Evolutionary conservation across 805 yeast genomes (phyloP).

Genomic region (Ogataea parapolymorpha): DNA sequence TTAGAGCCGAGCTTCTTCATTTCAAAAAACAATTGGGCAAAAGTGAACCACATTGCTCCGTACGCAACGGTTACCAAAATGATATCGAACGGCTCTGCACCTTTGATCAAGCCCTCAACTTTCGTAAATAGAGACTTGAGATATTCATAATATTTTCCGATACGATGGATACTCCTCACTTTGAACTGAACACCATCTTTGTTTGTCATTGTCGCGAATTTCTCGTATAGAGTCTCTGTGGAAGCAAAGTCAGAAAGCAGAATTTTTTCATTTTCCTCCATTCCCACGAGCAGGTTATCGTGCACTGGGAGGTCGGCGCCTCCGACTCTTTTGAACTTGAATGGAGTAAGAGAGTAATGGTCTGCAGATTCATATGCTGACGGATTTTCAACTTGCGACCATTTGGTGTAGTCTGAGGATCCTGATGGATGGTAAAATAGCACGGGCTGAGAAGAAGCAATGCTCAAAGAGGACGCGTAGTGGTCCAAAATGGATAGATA

Average conservation of each 20-base stretch:
- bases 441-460: conserved; percentile 12
- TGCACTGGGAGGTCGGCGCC: conserved; percentile 40
- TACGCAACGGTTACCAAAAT: conserved; percentile 77
- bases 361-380: conserved; percentile 39
- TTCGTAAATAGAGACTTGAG: conserved; percentile 38
- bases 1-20: conserved; percentile 78
- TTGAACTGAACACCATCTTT: conserved; percentile 56
- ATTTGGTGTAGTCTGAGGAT: conserved; percentile 35
- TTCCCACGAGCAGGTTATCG: conserved; percentile 37
- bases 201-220: conserved; percentile 19
- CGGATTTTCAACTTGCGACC: conserved; percentile 48
- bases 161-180: conserved; percentile 52
- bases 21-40: conserved; percentile 68
- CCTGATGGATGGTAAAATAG: conserved; percentile 38
- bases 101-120: conserved; percentile 46
- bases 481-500: conserved; percentile 74
- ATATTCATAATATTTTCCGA: conserved; percentile 56
- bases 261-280: conserved; percentile 41
- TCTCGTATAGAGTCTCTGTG: conserved; percentile 22
- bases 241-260: conserved; percentile 31
- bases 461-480: conserved; percentile 37
- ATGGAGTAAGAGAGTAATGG: conserved; percentile 51
- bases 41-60: conserved; percentile 82
- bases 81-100: conserved; percentile 85
- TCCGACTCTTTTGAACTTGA: conserved; percentile 50